Evolutionary conservation across 2,329 filamentous ascomycete species (phyloP), one percentile per base, ranked within the genome.

Genomic region (Colletotrichum tofieldiae): DNA sequence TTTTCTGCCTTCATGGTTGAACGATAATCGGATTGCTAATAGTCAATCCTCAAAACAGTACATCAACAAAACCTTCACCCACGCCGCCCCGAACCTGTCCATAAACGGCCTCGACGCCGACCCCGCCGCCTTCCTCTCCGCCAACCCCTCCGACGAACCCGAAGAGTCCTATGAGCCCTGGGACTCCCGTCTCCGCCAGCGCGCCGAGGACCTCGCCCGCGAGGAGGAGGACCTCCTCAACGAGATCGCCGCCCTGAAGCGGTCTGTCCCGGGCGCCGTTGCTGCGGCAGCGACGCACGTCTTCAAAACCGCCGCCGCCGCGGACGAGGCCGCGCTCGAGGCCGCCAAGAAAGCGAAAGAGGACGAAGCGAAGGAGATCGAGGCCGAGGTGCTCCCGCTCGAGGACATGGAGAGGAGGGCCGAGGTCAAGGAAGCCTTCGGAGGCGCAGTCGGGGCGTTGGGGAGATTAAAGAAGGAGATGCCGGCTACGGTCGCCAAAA

Each of bases 151-250:
- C 8, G 52, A 68, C 11, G 77, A 80, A 65, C 80, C 82, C 5
- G 80, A 84, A 35, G 82, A 84, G 55, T 81, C 83, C 71, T 90
- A 89, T 83, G 89, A 91, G 76, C 87, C 90, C 41, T 91, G 91
- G 77, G 88, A 92, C 82, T 81, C 83, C 4, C 87, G 88, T 78
- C 87, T 89, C 76, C 89, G 90, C 77, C 84, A 86, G 73, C 86
- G 85, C 75, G 88, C 91, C 75, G 89, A 90, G 77, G 86, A 89
- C 47, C 86, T 92, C n/a, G 85, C 88, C 72, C 84, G 87, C 72
- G 86, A 91, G 71, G 90, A 92, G 75, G 90, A 92, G 77, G 89
- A 89, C 77, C 85, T 92, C 3, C 87, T 92, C 55, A 88, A 90
- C 75, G 88, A 91, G 76, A 90, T 92, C 76, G 90, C 90, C 9